Conservation (phyloP, 805 yeast genomes). For the Metschnikowia rubicola region DNA sequence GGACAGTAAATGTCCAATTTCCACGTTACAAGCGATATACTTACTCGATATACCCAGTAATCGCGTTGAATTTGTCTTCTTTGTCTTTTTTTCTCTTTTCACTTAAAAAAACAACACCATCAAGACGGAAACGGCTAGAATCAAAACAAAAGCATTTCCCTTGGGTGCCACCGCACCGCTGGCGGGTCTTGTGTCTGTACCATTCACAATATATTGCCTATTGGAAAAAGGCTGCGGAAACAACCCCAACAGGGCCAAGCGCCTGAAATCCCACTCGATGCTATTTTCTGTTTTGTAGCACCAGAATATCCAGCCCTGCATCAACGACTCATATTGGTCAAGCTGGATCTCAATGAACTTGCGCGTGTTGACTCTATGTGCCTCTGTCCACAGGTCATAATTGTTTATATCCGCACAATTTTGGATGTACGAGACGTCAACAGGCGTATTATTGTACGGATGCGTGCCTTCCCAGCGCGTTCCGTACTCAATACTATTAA, state of each 20-base stretch:
- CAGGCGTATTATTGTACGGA: constrained; percentile 11
- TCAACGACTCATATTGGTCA: constrained; percentile 43
- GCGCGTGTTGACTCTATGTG: constrained; percentile 44
- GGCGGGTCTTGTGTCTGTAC: constrained; percentile 28
- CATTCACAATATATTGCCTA: constrained; percentile 28
- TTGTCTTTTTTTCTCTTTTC: background rate
- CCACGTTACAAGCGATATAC: no score
- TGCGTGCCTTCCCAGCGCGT: constrained; percentile 15
- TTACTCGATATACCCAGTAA: background rate
- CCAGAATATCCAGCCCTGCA: constrained; percentile 69
- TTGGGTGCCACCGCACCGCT: background rate
- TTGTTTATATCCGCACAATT: constrained; percentile 39
- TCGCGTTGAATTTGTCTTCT: background rate
- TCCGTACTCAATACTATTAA: constrained; percentile 13
- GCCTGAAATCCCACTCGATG: constrained; percentile 62
- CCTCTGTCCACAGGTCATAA: constrained; percentile 36
- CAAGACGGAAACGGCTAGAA: background rate
- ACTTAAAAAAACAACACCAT: background rate
- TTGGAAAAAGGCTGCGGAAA: constrained; percentile 58
- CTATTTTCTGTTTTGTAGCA: constrained; percentile 65
- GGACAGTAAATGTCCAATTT: no score
- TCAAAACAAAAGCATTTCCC: background rate
- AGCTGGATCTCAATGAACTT: constrained; percentile 60
- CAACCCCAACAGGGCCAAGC: constrained; percentile 46
- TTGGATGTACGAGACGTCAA: constrained; percentile 30